These are phyloP conservation scores for Arthrobotrys sinensis DNA, from an alignment of 2,329 filamentous ascomycete species.

Conservation along the genomic window DNA sequence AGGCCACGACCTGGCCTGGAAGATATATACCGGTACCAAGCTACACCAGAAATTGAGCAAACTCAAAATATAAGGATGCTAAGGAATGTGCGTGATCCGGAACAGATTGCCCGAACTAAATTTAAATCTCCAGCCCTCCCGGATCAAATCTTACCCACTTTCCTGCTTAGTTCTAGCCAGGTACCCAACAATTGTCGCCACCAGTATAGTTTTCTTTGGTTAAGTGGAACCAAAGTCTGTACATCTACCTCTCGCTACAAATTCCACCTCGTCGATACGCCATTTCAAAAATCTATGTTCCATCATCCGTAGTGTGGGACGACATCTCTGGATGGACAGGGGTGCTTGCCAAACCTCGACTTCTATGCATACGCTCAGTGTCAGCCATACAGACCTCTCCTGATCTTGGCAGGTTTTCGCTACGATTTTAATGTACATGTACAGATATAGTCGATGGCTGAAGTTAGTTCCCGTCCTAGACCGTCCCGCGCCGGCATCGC, in stretches of 20 bases:
- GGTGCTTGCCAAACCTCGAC: constrained; percentile 1
- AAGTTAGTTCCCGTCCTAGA: not conserved
- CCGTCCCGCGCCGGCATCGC: too few relatives aligned
- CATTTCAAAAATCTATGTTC: not conserved
- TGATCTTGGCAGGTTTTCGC: not conserved
- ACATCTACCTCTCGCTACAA: not conserved
- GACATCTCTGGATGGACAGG: constrained; percentile 10
- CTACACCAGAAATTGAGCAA: not conserved
- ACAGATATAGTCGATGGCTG: not conserved
- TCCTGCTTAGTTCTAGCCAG: constrained; percentile 28
- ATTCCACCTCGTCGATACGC: not conserved
- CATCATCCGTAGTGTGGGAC: constrained; percentile 21
- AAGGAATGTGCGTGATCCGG: not conserved
- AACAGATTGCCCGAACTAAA: constrained; percentile 17
- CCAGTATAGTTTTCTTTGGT: not conserved
- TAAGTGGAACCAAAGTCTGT: constrained; percentile 1
- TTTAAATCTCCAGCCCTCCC: constrained; percentile 9
- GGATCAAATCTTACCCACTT: constrained; percentile 18
- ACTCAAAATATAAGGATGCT: not conserved
- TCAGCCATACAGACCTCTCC: not conserved
- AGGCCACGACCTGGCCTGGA: not conserved
- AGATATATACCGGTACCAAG: not conserved
- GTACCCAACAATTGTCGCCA: not conserved
- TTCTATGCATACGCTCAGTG: not conserved
- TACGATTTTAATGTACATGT: not conserved